Conservation (phyloP, 768 basidiomycete species). For the Trametes sanguinea region DNA sequence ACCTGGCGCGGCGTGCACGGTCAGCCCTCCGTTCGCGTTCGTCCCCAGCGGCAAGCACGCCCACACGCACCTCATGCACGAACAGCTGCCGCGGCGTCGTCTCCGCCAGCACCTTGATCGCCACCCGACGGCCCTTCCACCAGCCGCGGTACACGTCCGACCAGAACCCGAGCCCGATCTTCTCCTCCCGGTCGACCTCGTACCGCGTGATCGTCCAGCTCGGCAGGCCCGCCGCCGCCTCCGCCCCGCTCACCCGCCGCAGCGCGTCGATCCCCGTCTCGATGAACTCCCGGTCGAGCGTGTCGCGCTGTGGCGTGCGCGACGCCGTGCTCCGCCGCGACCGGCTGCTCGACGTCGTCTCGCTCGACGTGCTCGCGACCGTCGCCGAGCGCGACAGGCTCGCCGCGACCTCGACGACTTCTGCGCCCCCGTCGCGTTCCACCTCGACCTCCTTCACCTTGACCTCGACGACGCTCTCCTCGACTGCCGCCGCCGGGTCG, state of each 20-base stretch:
- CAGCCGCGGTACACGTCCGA: conserved; percentile 76
- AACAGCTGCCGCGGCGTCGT: conserved; percentile 66
- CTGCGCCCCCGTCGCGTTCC: too few relatives aligned
- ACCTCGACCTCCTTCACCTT: too few relatives aligned
- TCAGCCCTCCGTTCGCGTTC: neutral
- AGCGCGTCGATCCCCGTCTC: conserved; percentile 74
- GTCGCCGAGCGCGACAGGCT: conserved; percentile 14
- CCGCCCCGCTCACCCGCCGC: conserved; percentile 52
- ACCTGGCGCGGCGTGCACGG: conserved; percentile 3
- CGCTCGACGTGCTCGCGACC: conserved; percentile 4
- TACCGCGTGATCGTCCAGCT: conserved; percentile 82
- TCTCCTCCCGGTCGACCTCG: conserved; percentile 70
- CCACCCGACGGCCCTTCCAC: conserved; percentile 68
- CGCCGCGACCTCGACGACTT: neutral
- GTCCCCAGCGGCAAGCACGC: too few relatives aligned
- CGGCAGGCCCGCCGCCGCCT: conserved; percentile 43
- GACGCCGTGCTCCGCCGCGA: neutral
- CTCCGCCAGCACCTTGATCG: conserved; percentile 71
- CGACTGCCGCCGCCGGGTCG: conserved; percentile 18
- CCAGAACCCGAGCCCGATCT: conserved; percentile 75
- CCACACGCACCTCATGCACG: conserved; percentile 26
- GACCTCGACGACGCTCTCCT: neutral
- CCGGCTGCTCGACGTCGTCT: conserved; percentile 3
- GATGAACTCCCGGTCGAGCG: conserved; percentile 69
- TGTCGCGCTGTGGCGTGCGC: conserved; percentile 37